These are phyloP conservation scores for Scenedesmus sp. DNA, from an alignment of 163 green algal genomes.

Conservation along the genomic window DNA sequence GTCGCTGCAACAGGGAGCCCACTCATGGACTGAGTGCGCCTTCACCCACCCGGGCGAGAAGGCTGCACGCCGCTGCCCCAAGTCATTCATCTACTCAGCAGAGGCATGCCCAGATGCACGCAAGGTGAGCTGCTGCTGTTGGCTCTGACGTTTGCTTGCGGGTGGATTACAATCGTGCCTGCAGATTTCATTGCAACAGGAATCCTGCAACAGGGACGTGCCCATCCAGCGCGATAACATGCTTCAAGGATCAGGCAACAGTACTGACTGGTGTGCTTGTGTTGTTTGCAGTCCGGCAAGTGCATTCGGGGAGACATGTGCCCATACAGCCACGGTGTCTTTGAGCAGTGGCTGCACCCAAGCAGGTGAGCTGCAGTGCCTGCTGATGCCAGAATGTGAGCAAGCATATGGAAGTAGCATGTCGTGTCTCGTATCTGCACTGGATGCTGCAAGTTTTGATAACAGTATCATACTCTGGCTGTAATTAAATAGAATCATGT, in stretches of 20 bases:
- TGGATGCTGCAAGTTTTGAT: too few species aligned
- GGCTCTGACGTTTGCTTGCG: background rate
- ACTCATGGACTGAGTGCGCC: constrained; percentile 89
- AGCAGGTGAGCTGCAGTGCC: constrained; percentile 56
- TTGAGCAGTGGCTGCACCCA: constrained; percentile 93
- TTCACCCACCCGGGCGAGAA: constrained; percentile 78
- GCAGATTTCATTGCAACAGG: background rate
- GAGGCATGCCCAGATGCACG: constrained; percentile 92
- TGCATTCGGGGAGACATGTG: constrained; percentile 86
- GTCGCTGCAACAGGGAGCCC: constrained; percentile 51
- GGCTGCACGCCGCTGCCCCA: constrained; percentile 80
- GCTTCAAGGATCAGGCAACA: background rate
- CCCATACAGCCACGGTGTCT: constrained; percentile 91
- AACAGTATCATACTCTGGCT: too few species aligned
- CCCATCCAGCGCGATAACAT: too few species aligned
- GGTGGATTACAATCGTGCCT: background rate
- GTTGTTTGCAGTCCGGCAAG: constrained; percentile 42
- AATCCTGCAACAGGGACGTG: background rate
- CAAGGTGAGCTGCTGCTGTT: constrained; percentile 52
- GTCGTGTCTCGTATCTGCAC: too few species aligned
- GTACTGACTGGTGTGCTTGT: background rate
- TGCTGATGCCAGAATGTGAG: background rate
- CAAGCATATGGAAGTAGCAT: background rate
- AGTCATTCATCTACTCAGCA: constrained; percentile 79
- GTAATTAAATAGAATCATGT: too few species aligned